phyloP scores from a whole-genome alignment of 208 protist genomes.

The Entamoeba histolytica region DNA sequence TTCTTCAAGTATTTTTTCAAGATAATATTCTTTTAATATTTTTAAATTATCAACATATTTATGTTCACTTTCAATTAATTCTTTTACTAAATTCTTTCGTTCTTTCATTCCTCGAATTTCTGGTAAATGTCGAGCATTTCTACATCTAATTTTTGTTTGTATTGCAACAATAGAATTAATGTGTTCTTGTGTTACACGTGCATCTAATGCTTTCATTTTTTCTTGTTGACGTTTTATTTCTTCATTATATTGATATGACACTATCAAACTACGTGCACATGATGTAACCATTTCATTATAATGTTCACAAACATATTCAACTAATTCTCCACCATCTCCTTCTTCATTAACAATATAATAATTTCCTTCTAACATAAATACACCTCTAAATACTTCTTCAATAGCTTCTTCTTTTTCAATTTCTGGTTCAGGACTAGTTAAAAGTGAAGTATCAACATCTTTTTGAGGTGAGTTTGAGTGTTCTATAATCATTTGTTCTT shows the following conservation, averaged over 20 bases:
- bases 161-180: neutral
- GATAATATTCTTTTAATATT: neutral
- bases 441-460: no score
- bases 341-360: neutral
- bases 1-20: neutral
- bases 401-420: neutral
- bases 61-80: neutral
- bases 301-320: neutral
- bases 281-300: neutral
- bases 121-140: neutral
- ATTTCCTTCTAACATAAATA: neutral
- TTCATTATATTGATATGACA: neutral
- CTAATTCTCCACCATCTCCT: neutral
- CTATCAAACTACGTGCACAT: neutral
- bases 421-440: neutral
- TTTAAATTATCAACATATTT: neutral
- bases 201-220: neutral
- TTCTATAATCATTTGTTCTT: no score
- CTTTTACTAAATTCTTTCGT: neutral
- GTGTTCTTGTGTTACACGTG: neutral
- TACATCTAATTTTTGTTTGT: neutral
- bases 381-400: neutral
- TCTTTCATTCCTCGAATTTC: neutral
- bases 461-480: no score
- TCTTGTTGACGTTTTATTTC: neutral